These are phyloP conservation scores for Linum trigynum DNA, from an alignment of 345 rosid species.

Conservation along the genomic window DNA sequence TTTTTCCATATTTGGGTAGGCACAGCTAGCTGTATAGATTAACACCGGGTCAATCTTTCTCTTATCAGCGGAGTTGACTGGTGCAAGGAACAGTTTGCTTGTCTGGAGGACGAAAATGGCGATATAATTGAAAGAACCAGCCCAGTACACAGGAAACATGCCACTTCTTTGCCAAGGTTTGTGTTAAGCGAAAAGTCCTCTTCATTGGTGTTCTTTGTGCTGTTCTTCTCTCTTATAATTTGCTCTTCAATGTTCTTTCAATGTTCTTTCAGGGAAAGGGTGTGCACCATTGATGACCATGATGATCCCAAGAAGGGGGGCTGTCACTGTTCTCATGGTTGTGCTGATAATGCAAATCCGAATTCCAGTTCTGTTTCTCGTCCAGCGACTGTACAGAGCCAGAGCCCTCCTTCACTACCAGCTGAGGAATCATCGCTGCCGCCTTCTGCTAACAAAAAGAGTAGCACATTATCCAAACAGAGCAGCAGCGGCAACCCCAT, in stretches of 20 bases:
- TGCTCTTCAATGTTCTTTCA: neutral
- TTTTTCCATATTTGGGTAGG: neutral
- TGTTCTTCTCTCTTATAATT: neutral
- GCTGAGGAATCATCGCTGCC: slow-evolving; percentile 19
- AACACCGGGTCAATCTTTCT: neutral
- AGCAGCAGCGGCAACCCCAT: slow-evolving; percentile 14
- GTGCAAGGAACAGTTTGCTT: slow-evolving; percentile 79
- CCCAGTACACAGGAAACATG: slow-evolving; percentile 58
- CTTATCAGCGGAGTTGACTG: slow-evolving; percentile 61
- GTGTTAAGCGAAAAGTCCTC: neutral
- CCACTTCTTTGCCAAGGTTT: slow-evolving; percentile 75
- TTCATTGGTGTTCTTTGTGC: neutral
- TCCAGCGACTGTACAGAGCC: slow-evolving; percentile 19
- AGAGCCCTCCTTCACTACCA: slow-evolving; percentile 25
- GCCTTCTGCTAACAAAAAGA: slow-evolving; percentile 25
- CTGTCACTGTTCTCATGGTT: neutral
- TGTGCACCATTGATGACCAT: slow-evolving; percentile 40
- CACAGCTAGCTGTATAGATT: neutral
- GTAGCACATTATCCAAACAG: slow-evolving; percentile 25
- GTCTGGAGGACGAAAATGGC: slow-evolving; percentile 53
- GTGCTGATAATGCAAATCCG: slow-evolving; percentile 17
- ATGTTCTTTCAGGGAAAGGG: slow-evolving; percentile 46
- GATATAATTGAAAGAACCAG: slow-evolving; percentile 41
- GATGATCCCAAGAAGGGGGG: slow-evolving; percentile 7
- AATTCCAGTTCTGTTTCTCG: slow-evolving; percentile 30